phyloP scores from a whole-genome alignment of 768 basidiomycete species.

The Calocybe gangraenosa region DNA sequence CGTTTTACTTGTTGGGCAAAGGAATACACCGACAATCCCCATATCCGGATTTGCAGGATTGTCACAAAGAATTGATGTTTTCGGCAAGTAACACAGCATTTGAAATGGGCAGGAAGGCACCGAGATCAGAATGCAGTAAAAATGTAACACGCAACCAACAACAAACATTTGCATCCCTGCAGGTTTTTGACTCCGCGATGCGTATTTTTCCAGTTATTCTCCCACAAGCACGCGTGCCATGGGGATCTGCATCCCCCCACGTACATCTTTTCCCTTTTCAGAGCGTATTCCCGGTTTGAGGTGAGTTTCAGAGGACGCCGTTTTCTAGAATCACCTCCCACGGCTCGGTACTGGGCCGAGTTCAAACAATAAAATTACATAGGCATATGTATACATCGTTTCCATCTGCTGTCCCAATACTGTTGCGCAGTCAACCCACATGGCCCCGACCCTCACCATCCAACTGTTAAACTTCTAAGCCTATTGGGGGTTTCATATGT shows the following conservation, averaged over 20 bases:
- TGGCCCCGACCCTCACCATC: background rate
- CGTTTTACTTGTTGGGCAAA: slow-evolving; percentile 1
- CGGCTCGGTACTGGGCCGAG: slow-evolving; percentile 1
- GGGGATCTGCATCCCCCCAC: slow-evolving; percentile 14
- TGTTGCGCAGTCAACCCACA: slow-evolving; percentile 4
- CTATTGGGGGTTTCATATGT: slow-evolving; percentile 13
- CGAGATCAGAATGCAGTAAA: background rate
- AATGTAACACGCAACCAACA: too few relatives aligned
- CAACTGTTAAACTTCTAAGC: slow-evolving; percentile 6
- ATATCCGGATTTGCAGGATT: slow-evolving; percentile 1
- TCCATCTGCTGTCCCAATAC: too few relatives aligned
- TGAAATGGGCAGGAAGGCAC: background rate
- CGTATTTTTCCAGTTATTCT: background rate
- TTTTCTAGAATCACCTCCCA: slow-evolving; percentile 11
- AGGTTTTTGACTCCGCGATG: slow-evolving; percentile 14
- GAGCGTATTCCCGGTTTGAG: slow-evolving; percentile 14
- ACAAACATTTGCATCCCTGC: too few relatives aligned
- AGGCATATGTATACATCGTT: too few relatives aligned
- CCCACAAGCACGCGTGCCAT: slow-evolving; percentile 9
- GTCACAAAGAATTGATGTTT: slow-evolving; percentile 4
- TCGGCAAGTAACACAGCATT: background rate
- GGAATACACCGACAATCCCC: slow-evolving; percentile 2
- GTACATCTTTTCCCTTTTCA: slow-evolving; percentile 11
- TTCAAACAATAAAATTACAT: background rate
- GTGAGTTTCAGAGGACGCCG: slow-evolving; percentile 5